phyloP scores from a whole-genome alignment of 768 basidiomycete species.

The Termitomyces sp. region DNA sequence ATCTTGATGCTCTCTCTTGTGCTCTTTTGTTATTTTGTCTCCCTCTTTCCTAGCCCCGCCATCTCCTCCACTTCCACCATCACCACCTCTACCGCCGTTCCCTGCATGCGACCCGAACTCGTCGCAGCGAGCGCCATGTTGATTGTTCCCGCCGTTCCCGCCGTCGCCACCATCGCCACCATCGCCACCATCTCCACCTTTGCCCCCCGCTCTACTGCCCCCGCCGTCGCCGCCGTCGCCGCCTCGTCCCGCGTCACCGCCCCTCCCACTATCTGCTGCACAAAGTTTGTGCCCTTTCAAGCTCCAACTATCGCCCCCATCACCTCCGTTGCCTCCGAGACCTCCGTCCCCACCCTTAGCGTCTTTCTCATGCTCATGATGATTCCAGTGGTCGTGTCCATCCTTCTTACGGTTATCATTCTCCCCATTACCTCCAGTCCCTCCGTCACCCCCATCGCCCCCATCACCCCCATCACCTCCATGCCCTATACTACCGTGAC shows the following conservation, averaged over 20 bases:
- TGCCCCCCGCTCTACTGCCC: background rate
- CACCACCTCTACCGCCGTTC: slow-evolving; percentile 1
- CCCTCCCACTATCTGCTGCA: background rate
- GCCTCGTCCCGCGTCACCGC: slow-evolving; percentile 3
- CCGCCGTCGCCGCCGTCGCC: slow-evolving; percentile 3
- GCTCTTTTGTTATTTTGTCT: background rate
- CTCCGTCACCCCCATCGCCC: background rate
- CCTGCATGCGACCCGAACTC: background rate
- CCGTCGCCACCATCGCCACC: slow-evolving; percentile 2
- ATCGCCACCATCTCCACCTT: background rate
- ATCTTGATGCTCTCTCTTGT: background rate
- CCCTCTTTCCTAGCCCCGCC: background rate
- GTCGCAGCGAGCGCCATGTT: background rate
- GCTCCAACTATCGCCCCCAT: background rate
- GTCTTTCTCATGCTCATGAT: background rate
- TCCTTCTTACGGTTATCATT: background rate
- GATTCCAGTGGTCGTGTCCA: background rate
- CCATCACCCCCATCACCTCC: background rate
- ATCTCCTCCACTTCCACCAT: background rate
- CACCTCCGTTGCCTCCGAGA: background rate
- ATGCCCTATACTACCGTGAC: background rate
- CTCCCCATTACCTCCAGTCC: background rate
- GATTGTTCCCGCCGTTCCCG: background rate
- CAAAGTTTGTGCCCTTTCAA: background rate
- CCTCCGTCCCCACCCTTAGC: slow-evolving; percentile 2